Percentiles rank a stretch among this genome's conserved stretches.
Evolutionary conservation across 1,139 yeast species (phyloP).

Genomic region (Yamadazyma atlantica): DNA sequence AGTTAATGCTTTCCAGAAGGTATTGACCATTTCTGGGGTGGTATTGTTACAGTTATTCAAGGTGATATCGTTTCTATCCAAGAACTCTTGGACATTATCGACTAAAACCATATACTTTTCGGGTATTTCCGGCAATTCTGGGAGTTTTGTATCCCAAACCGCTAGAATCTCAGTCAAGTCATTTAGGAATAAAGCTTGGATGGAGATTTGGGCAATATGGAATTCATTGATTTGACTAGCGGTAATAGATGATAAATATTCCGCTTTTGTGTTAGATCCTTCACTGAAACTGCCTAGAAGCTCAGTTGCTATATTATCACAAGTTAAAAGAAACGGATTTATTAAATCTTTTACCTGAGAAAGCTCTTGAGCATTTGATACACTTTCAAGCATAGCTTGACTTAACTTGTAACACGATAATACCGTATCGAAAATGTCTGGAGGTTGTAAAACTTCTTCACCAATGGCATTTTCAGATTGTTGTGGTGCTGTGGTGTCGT

Average conservation of each 20-base stretch:
- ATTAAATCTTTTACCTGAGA: constrained; percentile 10
- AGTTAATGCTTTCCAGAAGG: constrained; percentile 41
- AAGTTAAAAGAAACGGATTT: constrained; percentile 18
- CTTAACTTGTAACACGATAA: constrained; percentile 29
- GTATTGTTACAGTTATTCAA: constrained; percentile 12
- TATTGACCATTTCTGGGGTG: constrained; percentile 12
- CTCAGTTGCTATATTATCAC: constrained; percentile 23
- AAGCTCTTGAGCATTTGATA: constrained; percentile 9
- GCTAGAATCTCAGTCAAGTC: constrained; percentile 18
- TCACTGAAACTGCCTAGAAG: constrained; percentile 25
- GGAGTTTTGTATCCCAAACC: constrained; percentile 23
- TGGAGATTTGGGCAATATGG: constrained; percentile 22
- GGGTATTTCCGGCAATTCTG: constrained; percentile 24
- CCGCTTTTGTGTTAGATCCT: constrained; percentile 18
- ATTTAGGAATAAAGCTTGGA: constrained; percentile 21
- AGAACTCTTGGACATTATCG: constrained; percentile 42
- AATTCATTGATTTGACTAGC: constrained; percentile 25
- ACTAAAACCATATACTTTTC: constrained; percentile 42
- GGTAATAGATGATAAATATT: constrained; percentile 27
- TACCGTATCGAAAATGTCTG: constrained; percentile 39
- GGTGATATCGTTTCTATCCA: constrained; percentile 37
- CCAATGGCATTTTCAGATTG: constrained; percentile 20
- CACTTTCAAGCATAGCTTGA: constrained; percentile 31
- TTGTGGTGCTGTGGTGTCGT: no score
- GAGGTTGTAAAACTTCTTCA: constrained; percentile 36